Percentiles rank a stretch among this genome's conserved stretches.
phyloP scores from a whole-genome alignment of 352 stramenopile species.

The Poterioochromonas sp. region DNA sequence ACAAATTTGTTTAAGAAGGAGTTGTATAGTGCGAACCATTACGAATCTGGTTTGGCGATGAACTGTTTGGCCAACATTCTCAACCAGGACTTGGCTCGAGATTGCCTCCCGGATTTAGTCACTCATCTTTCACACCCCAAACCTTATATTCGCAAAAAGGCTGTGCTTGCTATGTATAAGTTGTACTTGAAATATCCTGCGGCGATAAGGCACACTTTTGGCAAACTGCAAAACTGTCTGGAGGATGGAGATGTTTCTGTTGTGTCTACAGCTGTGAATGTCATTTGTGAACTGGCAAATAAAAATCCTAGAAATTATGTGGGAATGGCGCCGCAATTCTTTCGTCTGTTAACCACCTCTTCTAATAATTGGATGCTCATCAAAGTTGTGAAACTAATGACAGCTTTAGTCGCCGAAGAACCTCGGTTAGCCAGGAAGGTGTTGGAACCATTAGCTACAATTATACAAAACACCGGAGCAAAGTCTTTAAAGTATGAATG shows the following conservation, averaged over 20 bases:
- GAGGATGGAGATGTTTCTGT: conserved; percentile 83
- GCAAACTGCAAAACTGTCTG: conserved; percentile 88
- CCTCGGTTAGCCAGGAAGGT: conserved; percentile 92
- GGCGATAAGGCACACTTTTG: conserved; percentile 91
- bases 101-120: conserved; percentile 79
- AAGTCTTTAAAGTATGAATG: conserved; percentile 97
- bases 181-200: conserved; percentile 96
- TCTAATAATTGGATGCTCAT: conserved; percentile 99
- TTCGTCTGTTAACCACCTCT: conserved; percentile 89
- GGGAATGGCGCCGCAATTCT: conserved; percentile 91
- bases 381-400: conserved; percentile 98
- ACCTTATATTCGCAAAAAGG: conserved; percentile 96
- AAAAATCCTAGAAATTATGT: conserved; percentile 99
- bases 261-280: conserved; percentile 95
- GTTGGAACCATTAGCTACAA: conserved; percentile 88
- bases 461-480: conserved; percentile 91
- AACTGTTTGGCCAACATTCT: conserved; percentile 98
- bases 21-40: conserved; percentile 55
- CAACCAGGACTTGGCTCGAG: conserved; percentile 85
- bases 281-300: conserved; percentile 96
- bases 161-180: conserved; percentile 95
- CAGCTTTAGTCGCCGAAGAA: conserved; percentile 90
- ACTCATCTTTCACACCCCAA: conserved; percentile 81
- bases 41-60: conserved; percentile 91
- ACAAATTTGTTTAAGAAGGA: conserved; percentile 99